A percentile compares a stretch with the other conserved stretches of the same genome.
Evolutionary conservation across 1,284 basidiomycete genomes (phyloP).

Genomic region (Boletellus deceptivus): DNA sequence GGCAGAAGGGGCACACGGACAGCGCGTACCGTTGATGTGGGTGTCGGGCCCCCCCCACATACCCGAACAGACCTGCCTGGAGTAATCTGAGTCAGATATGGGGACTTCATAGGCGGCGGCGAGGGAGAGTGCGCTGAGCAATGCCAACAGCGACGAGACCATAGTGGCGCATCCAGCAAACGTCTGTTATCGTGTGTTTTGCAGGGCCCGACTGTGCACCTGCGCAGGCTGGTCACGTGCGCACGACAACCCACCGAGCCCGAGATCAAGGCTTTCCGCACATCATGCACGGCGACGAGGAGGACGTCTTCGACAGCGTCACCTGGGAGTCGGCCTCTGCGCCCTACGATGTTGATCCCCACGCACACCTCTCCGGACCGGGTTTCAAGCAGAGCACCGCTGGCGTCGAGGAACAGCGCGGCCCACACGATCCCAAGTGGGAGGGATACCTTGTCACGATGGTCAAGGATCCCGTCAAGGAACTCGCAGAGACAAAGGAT

Average conservation of each 20-base stretch:
- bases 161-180: slow-evolving; percentile 26
- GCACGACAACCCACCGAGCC: slow-evolving; percentile 1
- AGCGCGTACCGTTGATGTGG: slow-evolving; percentile 77
- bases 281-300: slow-evolving; percentile 72
- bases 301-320: slow-evolving; percentile 83
- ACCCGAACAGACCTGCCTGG: slow-evolving; percentile 89
- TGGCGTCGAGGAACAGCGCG: slow-evolving; percentile 56
- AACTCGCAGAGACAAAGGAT: slow-evolving; percentile 94
- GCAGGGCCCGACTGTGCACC: slow-evolving; percentile 1
- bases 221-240: slow-evolving; percentile 25
- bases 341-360: slow-evolving; percentile 45
- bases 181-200: slow-evolving; percentile 32
- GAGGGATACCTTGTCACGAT: slow-evolving; percentile 83
- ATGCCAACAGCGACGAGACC: slow-evolving; percentile 27
- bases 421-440: slow-evolving; percentile 81
- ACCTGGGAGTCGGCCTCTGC: slow-evolving; percentile 77
- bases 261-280: background rate
- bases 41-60: slow-evolving; percentile 86
- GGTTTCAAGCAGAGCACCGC: slow-evolving; percentile 76
- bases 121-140: slow-evolving; percentile 35
- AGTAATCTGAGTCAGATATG: slow-evolving; percentile 72
- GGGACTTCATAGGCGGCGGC: slow-evolving; percentile 59
- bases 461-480: slow-evolving; percentile 92
- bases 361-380: slow-evolving; percentile 50
- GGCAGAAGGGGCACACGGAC: slow-evolving; percentile 1